Base-by-base conservation (phyloP, 129 eudicot species). In the Cynara cardunculus region DNA sequence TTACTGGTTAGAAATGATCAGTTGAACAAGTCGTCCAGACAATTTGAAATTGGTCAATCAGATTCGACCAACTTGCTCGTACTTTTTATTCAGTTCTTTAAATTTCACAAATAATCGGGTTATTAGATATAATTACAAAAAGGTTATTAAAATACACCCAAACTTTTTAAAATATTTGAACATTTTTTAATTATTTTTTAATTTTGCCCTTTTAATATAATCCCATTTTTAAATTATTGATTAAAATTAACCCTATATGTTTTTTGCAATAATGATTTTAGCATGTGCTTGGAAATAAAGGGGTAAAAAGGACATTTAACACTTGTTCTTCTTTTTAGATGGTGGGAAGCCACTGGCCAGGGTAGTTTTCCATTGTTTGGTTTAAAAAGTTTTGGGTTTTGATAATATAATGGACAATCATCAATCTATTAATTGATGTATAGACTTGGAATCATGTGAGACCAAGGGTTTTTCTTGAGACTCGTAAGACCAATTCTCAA, bases 261-360 rank as follows among this genome's bases (percentile, higher is more conserved):
- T 14, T 34, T 71, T 71, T 71, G 75, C 75, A n/a, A 69, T 69
- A 21, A 24, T 16, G 10, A 66, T 28, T 69, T 44, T 44, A 44
- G 69, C 69, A 56, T 59, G 28, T 44, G 32, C 7, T 39, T 44
- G 7, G 2, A 6, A 61, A 35, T 34, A 34, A 24, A 35, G 37
- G 53, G 18, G 3, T 24, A 56, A 64, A 80, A 71, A 71, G 53
- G 49, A 7, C 31, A 31, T 28, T 30, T 68, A 25, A 37, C 10
- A 61, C 1, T n/a, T 35, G 66, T 68, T 46, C 46, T 19, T 13
- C 67, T 80, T 80, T 59, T 80, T 2, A 73, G 25, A 65, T 72
- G 28, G 74, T 73, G 79, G 84, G 21, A 81, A 37, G 18, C 68
- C 74, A 73, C 73, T 73, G 74, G 46, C 30, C 34, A 21, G 34